Evolutionary conservation across 192 early-diverging fungal species (phyloP).

Genomic region (Coemansia sp.): DNA sequence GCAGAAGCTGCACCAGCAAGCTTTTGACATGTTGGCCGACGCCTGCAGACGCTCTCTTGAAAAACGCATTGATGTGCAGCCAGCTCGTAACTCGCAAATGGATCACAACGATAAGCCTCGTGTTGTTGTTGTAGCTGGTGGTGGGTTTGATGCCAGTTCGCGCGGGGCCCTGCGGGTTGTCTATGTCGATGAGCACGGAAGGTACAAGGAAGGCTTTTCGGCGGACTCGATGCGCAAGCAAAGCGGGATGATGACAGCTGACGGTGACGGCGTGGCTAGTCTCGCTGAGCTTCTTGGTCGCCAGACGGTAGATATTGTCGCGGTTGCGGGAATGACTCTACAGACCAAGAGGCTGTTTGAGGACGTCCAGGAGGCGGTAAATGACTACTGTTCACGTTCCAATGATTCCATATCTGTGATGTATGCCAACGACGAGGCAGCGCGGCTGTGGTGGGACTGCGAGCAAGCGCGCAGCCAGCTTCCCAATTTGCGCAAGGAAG

Average conservation of each 20-base stretch:
- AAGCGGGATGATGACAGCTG: conserved; percentile 1
- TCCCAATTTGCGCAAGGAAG: conserved; percentile 63
- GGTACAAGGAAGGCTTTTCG: conserved; percentile 61
- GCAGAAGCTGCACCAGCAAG: conserved; percentile 70
- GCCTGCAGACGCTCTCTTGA: conserved; percentile 67
- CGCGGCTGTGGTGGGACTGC: conserved; percentile 80
- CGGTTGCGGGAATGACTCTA: conserved; percentile 75
- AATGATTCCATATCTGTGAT: conserved; percentile 60
- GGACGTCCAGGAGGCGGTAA: conserved; percentile 60
- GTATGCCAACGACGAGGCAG: conserved; percentile 86
- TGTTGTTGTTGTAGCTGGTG: conserved; percentile 47
- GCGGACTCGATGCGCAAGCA: conserved; percentile 58
- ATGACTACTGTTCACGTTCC: conserved; percentile 51
- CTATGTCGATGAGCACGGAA: conserved; percentile 75
- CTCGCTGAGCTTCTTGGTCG: conserved; percentile 62
- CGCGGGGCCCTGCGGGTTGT: conserved; percentile 59
- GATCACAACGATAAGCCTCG: conserved; percentile 15
- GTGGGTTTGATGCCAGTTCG: conserved; percentile 49
- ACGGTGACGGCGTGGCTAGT: conserved; percentile 39
- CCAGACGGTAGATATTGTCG: conserved; percentile 72
- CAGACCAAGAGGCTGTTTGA: conserved; percentile 74
- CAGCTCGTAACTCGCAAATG: conserved; percentile 17
- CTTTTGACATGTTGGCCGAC: conserved; percentile 67
- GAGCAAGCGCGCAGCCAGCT: conserved; percentile 69
- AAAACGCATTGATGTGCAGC: conserved; percentile 43